Base-by-base conservation (phyloP, 352 stramenopile genomes). In the Plasmopara muralis region DNA sequence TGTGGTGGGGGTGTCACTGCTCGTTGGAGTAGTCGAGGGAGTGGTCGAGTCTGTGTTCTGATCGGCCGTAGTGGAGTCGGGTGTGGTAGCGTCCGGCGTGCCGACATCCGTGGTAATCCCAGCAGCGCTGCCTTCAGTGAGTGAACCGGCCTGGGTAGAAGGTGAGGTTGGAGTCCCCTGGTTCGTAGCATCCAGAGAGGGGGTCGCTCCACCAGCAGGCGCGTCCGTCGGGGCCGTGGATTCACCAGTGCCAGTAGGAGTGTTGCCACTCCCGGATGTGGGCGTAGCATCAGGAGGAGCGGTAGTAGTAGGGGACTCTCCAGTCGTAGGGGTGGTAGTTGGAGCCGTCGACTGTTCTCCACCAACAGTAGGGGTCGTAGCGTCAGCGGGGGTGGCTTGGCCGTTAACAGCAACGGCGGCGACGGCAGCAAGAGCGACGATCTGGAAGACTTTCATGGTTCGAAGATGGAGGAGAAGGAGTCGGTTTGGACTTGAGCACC, bases 381-480 rank as follows among this genome's bases (percentile, higher is more conserved):
- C n/a, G n/a, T n/a, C n/a, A n/a, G n/a, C 31, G 29, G 56, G 38
- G 14, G 31, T 50, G 12, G 50, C 50, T 12, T 73, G 64, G 9
- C 50, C 64, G 38, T 60, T 70, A 7, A 57, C 49, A 25, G 53
- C 53, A 14, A 43, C 56, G n/a, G 66, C 42, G 31, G 60, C 60
- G 10, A 73, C 50, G 4, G 60, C 57, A 20, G 57, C 60, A 16
- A 73, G 47, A 13, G 57, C 49, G 53, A 73, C 42, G 40, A 68
- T 30, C 38, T 69, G 56, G 43, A 67, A 50, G 50, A 70, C 53
- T 60, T 72, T 62, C 60, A 72, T 72, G 1, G 50, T 60, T 43
- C 31, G 34, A 39, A 46, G 37, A 40, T 9, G 13, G 28, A 31
- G 33, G n/a, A 12, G 30, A 30, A 33, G 20, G 37, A 57, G 53